Conservation (phyloP, 2,329 filamentous ascomycete genomes). For the Ophiostoma tasmaniense region DNA sequence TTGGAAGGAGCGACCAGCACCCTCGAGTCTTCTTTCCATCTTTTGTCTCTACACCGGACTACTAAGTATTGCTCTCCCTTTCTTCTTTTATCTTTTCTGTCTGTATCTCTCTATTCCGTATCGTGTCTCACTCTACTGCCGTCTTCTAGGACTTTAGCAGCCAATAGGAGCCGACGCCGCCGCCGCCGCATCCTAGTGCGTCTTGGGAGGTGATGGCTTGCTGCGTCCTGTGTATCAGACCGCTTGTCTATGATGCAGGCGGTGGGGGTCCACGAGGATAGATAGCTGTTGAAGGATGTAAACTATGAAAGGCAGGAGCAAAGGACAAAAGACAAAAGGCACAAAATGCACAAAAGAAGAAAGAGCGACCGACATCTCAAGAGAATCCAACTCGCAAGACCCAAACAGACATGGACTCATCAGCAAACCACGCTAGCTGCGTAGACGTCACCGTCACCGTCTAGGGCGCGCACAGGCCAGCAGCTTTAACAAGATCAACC, state of each 20-base stretch:
- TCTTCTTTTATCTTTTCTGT: not conserved
- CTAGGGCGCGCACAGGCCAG: conserved; percentile 1
- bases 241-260: not conserved
- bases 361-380: not conserved
- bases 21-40: not conserved
- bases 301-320: too few relatives aligned
- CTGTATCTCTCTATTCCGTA: not conserved
- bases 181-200: not conserved
- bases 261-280: not conserved
- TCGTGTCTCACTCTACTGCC: not conserved
- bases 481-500: not conserved
- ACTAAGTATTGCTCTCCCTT: not conserved
- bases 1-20: not conserved
- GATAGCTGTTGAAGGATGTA: not conserved
- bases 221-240: not conserved
- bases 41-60: not conserved
- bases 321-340: not conserved
- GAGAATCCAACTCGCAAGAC: not conserved
- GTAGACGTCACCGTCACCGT: conserved; percentile 3
- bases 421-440: not conserved
- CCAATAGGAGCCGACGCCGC: not conserved
- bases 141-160: not conserved
- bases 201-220: not conserved
- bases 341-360: not conserved
- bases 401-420: not conserved